Evolutionary conservation across 202 grass and related monocot genomes (phyloP).

Genomic region (Panicum hallii): DNA sequence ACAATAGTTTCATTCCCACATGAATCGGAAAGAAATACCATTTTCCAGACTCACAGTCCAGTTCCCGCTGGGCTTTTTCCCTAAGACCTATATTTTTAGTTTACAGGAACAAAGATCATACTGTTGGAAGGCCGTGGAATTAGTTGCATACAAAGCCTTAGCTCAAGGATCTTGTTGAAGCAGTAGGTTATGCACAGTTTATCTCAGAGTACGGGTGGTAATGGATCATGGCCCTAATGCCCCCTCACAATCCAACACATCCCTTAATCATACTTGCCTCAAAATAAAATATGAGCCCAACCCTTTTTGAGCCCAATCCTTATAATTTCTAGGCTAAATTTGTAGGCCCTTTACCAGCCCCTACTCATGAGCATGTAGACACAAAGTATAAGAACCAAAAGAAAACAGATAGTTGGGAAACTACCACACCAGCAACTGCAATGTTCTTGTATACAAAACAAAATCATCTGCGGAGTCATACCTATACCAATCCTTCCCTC

Average conservation of each 20-base stretch:
- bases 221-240: too few species aligned
- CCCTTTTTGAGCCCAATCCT: too few species aligned
- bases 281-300: too few species aligned
- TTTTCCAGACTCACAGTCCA: not conserved
- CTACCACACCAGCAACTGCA: constrained; percentile 12
- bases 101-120: constrained; percentile 35
- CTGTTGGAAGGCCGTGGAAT: not conserved
- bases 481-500: constrained; percentile 99
- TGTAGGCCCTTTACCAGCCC: too few species aligned
- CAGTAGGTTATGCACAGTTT: constrained; percentile 10
- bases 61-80: not conserved
- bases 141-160: constrained; percentile 29
- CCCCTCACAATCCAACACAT: too few species aligned
- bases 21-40: not conserved
- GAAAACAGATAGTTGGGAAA: constrained; percentile 13
- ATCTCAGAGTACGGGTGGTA: not conserved
- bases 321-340: too few species aligned
- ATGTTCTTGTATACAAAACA: constrained; percentile 30
- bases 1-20: not conserved
- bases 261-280: too few species aligned
- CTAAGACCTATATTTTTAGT: constrained; percentile 5
- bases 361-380: not conserved
- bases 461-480: constrained; percentile 49
- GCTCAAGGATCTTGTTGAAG: constrained; percentile 12
- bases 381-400: constrained; percentile 13